These are phyloP conservation scores for Hibiscus trionum DNA, from an alignment of 345 rosid species.

Conservation along the genomic window DNA sequence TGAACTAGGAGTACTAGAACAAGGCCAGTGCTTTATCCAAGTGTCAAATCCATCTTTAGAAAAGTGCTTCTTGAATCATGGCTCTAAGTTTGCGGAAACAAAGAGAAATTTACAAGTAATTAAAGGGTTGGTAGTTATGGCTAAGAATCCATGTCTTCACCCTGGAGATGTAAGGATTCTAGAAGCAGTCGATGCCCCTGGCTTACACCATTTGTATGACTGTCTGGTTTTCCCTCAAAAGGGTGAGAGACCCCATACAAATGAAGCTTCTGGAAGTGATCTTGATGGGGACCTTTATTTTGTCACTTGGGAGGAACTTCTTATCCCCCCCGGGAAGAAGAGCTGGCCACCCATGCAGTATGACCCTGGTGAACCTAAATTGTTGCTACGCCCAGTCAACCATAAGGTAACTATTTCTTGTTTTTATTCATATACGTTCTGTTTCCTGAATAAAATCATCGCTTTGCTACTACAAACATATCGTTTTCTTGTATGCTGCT, in stretches of 20 bases:
- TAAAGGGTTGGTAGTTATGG: conserved; percentile 57
- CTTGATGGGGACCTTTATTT: conserved; percentile 89
- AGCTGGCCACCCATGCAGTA: conserved; percentile 74
- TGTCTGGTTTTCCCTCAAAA: conserved; percentile 88
- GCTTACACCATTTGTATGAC: conserved; percentile 62
- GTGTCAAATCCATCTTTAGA: conserved; percentile 67
- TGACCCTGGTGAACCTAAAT: conserved; percentile 36
- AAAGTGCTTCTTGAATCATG: conserved; percentile 71
- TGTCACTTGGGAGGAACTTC: conserved; percentile 84
- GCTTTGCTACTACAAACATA: neutral
- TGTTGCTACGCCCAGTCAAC: conserved; percentile 32
- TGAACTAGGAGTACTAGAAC: conserved; percentile 69
- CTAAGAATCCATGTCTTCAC: conserved; percentile 91
- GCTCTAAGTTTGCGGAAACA: conserved; percentile 49
- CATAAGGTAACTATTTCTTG: conserved; percentile 46
- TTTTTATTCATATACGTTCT: neutral
- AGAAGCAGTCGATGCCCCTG: conserved; percentile 78
- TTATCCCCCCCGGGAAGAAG: conserved; percentile 65
- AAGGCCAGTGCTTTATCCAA: conserved; percentile 86
- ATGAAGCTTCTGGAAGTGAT: conserved; percentile 97
- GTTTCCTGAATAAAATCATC: neutral
- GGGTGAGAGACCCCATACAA: conserved; percentile 77
- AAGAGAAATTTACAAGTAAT: conserved; percentile 47
- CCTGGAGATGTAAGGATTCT: conserved; percentile 84
- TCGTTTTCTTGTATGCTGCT: neutral